Evolutionary conservation across 495 filamentous ascomycete genomes (phyloP).

Genomic region (Terfezia boudieri): DNA sequence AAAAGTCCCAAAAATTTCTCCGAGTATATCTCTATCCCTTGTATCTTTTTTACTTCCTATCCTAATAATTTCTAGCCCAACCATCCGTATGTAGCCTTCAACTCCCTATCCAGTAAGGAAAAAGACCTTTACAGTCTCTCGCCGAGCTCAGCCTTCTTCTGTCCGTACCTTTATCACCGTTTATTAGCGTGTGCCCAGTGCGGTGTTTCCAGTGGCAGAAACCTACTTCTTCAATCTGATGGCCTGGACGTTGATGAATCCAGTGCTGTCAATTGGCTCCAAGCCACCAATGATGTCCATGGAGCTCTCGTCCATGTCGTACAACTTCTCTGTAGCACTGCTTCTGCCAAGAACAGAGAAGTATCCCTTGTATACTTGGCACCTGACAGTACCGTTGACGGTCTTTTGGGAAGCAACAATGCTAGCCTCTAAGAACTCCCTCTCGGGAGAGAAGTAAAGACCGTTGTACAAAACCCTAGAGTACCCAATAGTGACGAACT

Average conservation of each 20-base stretch:
- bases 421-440: slow-evolving; percentile 53
- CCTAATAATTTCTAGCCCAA: too few species aligned
- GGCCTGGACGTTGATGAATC: slow-evolving; percentile 62
- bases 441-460: slow-evolving; percentile 59
- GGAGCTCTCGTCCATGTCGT: slow-evolving; percentile 51
- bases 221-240: slow-evolving; percentile 71
- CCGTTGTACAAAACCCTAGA: slow-evolving; percentile 61
- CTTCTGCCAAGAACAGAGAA: slow-evolving; percentile 52
- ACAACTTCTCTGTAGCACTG: slow-evolving; percentile 63
- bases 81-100: too few species aligned
- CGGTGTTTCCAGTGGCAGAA: not conserved
- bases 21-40: too few species aligned
- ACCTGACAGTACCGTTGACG: slow-evolving; percentile 49
- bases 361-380: slow-evolving; percentile 55
- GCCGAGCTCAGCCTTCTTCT: slow-evolving; percentile 13
- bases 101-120: too few species aligned
- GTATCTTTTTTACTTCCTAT: too few species aligned
- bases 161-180: slow-evolving; percentile 7
- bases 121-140: slow-evolving; percentile 10
- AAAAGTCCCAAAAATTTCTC: too few species aligned
- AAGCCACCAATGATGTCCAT: slow-evolving; percentile 84
- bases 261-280: slow-evolving; percentile 38
- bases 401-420: slow-evolving; percentile 46
- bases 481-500: slow-evolving; percentile 57
- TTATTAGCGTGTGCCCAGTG: not conserved